Evolutionary conservation across 352 stramenopile genomes (phyloP), one percentile per base, ranked within the genome.

Genomic region (Pseudoperonospora humuli): DNA sequence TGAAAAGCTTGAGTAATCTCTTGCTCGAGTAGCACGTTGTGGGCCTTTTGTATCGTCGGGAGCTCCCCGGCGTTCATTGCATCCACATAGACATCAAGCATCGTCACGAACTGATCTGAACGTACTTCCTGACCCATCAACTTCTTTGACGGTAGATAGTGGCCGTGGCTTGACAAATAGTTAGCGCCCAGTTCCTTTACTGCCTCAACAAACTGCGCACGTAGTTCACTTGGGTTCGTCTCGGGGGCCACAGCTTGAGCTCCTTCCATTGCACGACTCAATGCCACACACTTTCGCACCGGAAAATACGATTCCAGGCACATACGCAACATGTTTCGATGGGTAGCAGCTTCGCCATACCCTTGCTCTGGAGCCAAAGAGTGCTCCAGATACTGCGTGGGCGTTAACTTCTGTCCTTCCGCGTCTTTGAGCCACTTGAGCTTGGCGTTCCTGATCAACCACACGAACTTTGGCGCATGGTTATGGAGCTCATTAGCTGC

Each of bases 401-500:
- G 50, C 13, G 56, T 68, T 29, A 77, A n/a, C 36, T 73, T 83
- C 20, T 66, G 54, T 43, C 71, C 67, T 15, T 67, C 57, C 1
- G 38, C 45, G 9, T 44, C 43, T 17, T 49, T 64, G 38, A 83
- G 71, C 75, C 75, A 86, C 54, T 86, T 84, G 45, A 84, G 37
- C 33, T 86, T 86, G 49, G 67, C 67, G 37, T 86, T 84, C 32
- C 57, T 70, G 29, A 57, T 50, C 15, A 84, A 29, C 71, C 71
- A 86, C n/a, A 86, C 38, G 26, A 86, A 62, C 41, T 70, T 74
- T 7, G 75, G 75, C 11, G 73, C 62, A 39, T 83, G 67, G 9
- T 60, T 25, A 32, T 56, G 56, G 19, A 84, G 79, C 14, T 75
- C 69, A 21, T 44, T 61, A 10, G 48, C 68, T 66, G 21, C 11